Conservation (phyloP, 148 eudicot species). For the Heliamphora exappendiculata region DNA sequence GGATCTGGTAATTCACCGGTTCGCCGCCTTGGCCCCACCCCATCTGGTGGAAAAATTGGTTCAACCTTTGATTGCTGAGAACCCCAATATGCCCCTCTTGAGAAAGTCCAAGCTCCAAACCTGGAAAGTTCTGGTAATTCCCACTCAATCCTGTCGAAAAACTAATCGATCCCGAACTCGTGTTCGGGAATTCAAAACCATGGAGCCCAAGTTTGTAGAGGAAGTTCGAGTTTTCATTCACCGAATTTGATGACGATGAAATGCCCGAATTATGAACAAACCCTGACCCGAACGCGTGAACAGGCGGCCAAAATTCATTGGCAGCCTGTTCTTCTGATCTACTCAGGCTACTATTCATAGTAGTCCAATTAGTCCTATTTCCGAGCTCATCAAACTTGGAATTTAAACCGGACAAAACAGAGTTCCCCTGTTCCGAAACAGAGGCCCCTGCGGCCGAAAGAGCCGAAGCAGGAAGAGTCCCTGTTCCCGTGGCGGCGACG, state of each 20-base stretch:
- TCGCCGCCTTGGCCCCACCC: conserved; percentile 18
- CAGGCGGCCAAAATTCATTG: conserved; percentile 19
- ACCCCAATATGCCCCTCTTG: conserved; percentile 31
- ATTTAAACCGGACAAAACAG: conserved; percentile 19
- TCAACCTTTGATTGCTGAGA: conserved; percentile 17
- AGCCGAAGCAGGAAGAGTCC: conserved; percentile 53
- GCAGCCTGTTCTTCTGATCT: conserved; percentile 11
- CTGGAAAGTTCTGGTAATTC: conserved; percentile 18
- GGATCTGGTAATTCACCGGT: conserved; percentile 15
- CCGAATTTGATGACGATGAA: neutral
- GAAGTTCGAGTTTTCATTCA: conserved; percentile 12
- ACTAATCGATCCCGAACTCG: conserved; percentile 6
- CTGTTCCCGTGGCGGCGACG: conserved; percentile 43
- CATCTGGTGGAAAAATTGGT: conserved; percentile 30
- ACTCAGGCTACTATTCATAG: conserved; percentile 16
- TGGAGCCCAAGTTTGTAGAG: conserved; percentile 19
- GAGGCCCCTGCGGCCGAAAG: conserved; percentile 22
- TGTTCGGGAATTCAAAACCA: conserved; percentile 24
- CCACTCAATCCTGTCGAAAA: conserved; percentile 17
- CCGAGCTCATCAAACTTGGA: conserved; percentile 19
- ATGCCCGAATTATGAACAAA: conserved; percentile 14
- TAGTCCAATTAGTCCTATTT: conserved; percentile 17
- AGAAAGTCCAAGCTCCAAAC: conserved; percentile 37
- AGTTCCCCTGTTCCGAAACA: conserved; percentile 28
- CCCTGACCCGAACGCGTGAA: conserved; percentile 23